These are phyloP conservation scores for Pythium plurisporium DNA, from an alignment of 352 stramenopile species.

Conservation along the genomic window DNA sequence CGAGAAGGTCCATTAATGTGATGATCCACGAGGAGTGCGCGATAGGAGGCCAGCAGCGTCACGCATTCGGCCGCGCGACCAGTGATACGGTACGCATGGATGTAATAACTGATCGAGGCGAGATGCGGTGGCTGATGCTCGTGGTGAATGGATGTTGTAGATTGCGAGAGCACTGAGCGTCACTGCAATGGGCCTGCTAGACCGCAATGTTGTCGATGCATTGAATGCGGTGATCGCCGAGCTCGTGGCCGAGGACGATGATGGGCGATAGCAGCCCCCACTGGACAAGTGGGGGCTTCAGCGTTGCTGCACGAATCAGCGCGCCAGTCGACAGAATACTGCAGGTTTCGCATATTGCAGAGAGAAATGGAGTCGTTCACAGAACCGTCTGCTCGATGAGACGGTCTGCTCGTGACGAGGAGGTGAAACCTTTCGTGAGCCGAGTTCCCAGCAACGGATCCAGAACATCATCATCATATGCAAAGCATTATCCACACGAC, in stretches of 20 bases:
- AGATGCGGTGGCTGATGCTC: not conserved
- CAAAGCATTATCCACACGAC: too few relatives aligned
- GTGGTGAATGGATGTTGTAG: constrained; percentile 21
- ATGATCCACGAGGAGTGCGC: constrained; percentile 37
- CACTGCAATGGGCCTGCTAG: constrained; percentile 26
- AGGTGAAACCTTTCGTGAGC: too few relatives aligned
- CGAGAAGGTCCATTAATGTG: constrained; percentile 16
- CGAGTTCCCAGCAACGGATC: too few relatives aligned
- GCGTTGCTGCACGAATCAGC: not conserved
- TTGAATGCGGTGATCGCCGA: constrained; percentile 33
- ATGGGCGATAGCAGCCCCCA: constrained; percentile 57
- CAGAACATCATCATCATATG: too few relatives aligned
- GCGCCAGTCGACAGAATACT: too few relatives aligned
- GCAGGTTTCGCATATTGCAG: too few relatives aligned
- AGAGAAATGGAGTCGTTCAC: too few relatives aligned
- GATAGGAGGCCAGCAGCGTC: constrained; percentile 40
- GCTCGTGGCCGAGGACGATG: constrained; percentile 54
- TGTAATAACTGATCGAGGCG: not conserved
- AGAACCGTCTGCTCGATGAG: too few relatives aligned
- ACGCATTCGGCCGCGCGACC: constrained; percentile 44
- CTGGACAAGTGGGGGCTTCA: not conserved
- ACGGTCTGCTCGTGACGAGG: too few relatives aligned
- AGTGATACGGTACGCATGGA: constrained; percentile 31
- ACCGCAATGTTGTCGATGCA: constrained; percentile 41
- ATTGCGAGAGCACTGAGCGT: constrained; percentile 39